Base-by-base conservation (phyloP, 257 asterid species). In the Mitragyna speciosa region DNA sequence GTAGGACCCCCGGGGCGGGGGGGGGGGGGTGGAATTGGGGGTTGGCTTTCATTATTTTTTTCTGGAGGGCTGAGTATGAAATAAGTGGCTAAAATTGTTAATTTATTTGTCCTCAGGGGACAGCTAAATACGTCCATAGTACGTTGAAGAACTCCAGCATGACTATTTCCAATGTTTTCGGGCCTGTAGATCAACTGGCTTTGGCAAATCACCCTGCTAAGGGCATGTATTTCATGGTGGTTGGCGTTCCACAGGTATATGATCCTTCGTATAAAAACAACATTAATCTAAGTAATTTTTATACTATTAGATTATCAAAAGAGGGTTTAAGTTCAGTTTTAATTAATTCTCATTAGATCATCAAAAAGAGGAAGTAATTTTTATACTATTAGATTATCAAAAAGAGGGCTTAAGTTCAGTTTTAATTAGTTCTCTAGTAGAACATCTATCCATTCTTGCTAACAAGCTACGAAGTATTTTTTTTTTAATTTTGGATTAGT, bases 81-180 rank as follows among this genome's bases (percentile, higher is more conserved):
- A 36, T 36, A 36, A 36, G 41, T 58, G 65, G 7, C 47, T 65
- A 77, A 41, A 64, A 9, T 15, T 77, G 3, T 36, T 1, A 36
- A 36, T 77, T 36, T 17, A 24, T 17, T 56, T 70, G 6, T 56
- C 22, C 14, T 0, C 65, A 86, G 89, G 87, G 45, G 30, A 86
- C 89, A 11, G 81, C 89, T 31, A 78, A 82, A 52, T 84, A 80
- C 48, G 73, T 86, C 15, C 86, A 73, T 6, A 74, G 31, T 66
- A 86, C 87, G 0, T 20, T 86, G 47, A 86, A 76, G 81, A 87
- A 87, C 41, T 85, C 90, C 22, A 87, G 88, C 82, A 80, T 87
- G 88, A 73, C 86, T 45, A 63, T 87, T 31, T 87, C 90, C 30
- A 87, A 85, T 67, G 19, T 87, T 70, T 83, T 81, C 36, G 90